A percentile compares a stretch with the other conserved stretches of the same genome.
phyloP scores from a whole-genome alignment of 2,329 filamentous ascomycete species.

The Chaetomiaceae sp. region DNA sequence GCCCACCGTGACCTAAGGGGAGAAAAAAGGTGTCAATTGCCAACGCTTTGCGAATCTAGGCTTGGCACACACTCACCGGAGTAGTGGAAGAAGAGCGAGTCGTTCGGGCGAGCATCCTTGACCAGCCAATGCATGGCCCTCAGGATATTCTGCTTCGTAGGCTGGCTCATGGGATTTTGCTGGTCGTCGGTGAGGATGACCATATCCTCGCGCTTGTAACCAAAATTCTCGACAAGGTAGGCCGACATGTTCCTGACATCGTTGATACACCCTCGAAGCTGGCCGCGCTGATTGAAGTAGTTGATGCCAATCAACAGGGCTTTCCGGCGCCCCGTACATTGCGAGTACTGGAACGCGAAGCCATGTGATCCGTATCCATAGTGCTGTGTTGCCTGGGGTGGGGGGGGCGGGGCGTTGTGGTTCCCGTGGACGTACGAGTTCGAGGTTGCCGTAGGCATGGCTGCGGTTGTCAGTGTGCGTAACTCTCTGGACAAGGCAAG shows the following conservation, averaged over 20 bases:
- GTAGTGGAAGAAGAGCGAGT: conserved; percentile 97
- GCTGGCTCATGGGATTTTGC: conserved; percentile 95
- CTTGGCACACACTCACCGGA: conserved; percentile 66
- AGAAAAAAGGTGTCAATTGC: neutral
- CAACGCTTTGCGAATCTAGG: too few relatives aligned
- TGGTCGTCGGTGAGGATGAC: conserved; percentile 94
- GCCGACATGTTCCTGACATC: conserved; percentile 96
- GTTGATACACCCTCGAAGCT: conserved; percentile 91
- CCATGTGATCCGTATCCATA: conserved; percentile 74
- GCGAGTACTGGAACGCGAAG: conserved; percentile 87
- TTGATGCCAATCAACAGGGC: conserved; percentile 92
- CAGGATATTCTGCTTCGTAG: conserved; percentile 91
- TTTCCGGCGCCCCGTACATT: conserved; percentile 83
- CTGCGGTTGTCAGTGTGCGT: conserved; percentile 15
- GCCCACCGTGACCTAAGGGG: conserved; percentile 66
- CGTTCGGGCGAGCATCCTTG: conserved; percentile 86
- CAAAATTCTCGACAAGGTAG: conserved; percentile 83
- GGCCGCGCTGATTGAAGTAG: conserved; percentile 88
- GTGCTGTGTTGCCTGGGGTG: conserved; percentile 61
- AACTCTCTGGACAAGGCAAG: neutral
- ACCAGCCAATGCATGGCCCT: conserved; percentile 98
- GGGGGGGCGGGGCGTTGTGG: conserved; percentile 58
- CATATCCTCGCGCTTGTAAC: conserved; percentile 95
- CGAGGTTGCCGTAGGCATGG: conserved; percentile 25
- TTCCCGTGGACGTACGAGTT: conserved; percentile 50